These are phyloP conservation scores for Fusarium ramigenum DNA, from an alignment of 2,329 filamentous ascomycete species.

Conservation along the genomic window DNA sequence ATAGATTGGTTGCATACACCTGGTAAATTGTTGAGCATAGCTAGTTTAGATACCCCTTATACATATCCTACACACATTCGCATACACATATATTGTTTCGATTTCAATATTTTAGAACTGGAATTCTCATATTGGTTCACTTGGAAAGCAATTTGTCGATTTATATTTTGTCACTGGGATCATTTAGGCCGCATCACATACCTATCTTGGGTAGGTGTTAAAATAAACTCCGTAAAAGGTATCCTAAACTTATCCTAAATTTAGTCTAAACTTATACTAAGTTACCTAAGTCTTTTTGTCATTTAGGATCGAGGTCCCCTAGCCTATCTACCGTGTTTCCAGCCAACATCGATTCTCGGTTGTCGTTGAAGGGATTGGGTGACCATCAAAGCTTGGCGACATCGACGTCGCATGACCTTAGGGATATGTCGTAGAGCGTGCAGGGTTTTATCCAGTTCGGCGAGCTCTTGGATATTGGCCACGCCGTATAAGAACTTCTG, in stretches of 20 bases:
- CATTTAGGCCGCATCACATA: background rate
- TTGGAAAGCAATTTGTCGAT: background rate
- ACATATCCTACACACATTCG: constrained; percentile 14
- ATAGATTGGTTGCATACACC: background rate
- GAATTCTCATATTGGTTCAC: background rate
- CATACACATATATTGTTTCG: background rate
- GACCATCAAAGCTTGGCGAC: too few relatives aligned
- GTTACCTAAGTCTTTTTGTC: background rate
- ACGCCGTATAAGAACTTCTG: too few relatives aligned
- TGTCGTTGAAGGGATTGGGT: too few relatives aligned
- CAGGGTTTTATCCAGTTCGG: too few relatives aligned
- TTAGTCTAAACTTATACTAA: background rate
- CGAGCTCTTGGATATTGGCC: too few relatives aligned
- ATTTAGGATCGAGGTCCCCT: background rate
- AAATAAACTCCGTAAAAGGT: background rate
- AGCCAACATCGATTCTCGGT: too few relatives aligned
- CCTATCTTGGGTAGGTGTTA: background rate
- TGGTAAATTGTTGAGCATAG: constrained; percentile 10
- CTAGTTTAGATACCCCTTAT: constrained; percentile 23
- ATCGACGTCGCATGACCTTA: too few relatives aligned
- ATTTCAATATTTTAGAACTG: background rate
- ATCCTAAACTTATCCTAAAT: background rate
- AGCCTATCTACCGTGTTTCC: background rate
- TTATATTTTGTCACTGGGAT: background rate
- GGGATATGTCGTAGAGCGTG: too few relatives aligned